phyloP scores from a whole-genome alignment of 2,329 filamentous ascomycete genomes.

The Fusarium euwallaceae region DNA sequence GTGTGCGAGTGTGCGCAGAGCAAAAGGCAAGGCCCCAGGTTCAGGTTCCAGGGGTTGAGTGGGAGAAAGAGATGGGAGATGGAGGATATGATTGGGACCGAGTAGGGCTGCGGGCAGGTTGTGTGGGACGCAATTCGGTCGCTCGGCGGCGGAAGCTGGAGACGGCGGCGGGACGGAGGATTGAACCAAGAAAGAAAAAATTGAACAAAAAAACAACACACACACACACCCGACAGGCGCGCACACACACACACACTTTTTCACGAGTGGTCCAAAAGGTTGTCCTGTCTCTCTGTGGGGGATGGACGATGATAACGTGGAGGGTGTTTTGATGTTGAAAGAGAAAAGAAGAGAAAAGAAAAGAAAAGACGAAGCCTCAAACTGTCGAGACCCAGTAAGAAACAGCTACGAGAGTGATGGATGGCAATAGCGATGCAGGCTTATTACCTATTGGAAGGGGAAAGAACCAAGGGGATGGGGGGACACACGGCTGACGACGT shows the following conservation, averaged over 20 bases:
- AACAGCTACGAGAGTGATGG: neutral
- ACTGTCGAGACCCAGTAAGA: neutral
- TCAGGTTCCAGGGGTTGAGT: slow-evolving; percentile 30
- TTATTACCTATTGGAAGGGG: neutral
- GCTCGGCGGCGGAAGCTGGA: slow-evolving; percentile 39
- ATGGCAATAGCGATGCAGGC: slow-evolving; percentile 1
- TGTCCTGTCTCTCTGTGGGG: neutral
- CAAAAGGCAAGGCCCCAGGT: slow-evolving; percentile 10
- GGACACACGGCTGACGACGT: slow-evolving; percentile 14
- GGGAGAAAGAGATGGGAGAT: slow-evolving; percentile 28
- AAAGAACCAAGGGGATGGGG: neutral
- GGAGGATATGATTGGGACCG: slow-evolving; percentile 41
- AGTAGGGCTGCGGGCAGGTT: slow-evolving; percentile 42
- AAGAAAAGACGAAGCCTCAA: slow-evolving; percentile 3
- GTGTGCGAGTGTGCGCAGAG: slow-evolving; percentile 32
- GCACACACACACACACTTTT: slow-evolving; percentile 20
- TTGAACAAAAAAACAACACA: neutral
- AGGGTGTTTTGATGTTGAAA: neutral
- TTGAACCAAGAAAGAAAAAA: slow-evolving; percentile 27
- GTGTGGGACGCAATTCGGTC: slow-evolving; percentile 42
- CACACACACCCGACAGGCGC: neutral
- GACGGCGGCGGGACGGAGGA: slow-evolving; percentile 38
- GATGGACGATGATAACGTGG: neutral
- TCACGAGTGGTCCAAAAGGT: slow-evolving; percentile 4
- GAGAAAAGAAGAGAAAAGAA: neutral